Conservation (phyloP, 345 rosid species). For the Gossypium rotundifolium region DNA sequence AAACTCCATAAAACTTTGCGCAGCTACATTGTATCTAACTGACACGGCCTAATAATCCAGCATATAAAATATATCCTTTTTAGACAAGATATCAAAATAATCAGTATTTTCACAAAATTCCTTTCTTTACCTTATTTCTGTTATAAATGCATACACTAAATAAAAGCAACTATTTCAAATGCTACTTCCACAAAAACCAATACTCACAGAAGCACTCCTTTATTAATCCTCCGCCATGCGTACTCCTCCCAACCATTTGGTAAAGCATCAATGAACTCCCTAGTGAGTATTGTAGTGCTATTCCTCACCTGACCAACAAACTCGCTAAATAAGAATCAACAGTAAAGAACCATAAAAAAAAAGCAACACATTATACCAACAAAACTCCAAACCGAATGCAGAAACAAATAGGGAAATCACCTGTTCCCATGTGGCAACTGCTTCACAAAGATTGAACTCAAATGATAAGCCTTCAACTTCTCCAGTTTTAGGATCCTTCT, state of each 20-base stretch:
- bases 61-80: neutral
- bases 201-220: conserved; percentile 80
- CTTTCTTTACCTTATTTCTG: neutral
- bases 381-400: neutral
- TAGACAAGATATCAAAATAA: neutral
- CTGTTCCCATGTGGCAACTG: conserved; percentile 90
- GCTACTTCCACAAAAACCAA: neutral
- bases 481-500: conserved; percentile 90
- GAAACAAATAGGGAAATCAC: conserved; percentile 25
- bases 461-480: conserved; percentile 73
- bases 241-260: conserved; percentile 97
- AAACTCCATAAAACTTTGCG: conserved; percentile 1
- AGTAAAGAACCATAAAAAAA: conserved; percentile 9
- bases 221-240: conserved; percentile 94
- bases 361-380: neutral
- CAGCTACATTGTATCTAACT: neutral
- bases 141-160: neutral
- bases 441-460: conserved; percentile 84
- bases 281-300: conserved; percentile 86
- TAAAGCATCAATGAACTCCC: conserved; percentile 83
- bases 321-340: conserved; percentile 44
- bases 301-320: conserved; percentile 73
- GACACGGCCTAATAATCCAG: neutral
- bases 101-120: neutral
- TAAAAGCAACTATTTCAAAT: neutral